These are phyloP conservation scores for Flueggea neowawraea DNA, from an alignment of 441 rosid species.

Conservation along the genomic window DNA sequence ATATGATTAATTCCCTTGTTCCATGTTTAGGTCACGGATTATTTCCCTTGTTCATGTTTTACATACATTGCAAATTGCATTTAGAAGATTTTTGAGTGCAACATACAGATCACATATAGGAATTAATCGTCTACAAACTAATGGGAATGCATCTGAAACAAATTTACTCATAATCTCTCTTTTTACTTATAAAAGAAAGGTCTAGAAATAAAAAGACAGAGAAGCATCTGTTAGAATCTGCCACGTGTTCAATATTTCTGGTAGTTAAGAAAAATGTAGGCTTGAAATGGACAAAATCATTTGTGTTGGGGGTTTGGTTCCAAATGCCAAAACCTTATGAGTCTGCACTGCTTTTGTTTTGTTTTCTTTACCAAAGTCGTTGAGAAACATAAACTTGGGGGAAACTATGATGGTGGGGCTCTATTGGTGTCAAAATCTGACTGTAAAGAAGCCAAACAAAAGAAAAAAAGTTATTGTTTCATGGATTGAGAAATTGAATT, in stretches of 20 bases:
- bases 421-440: constrained; percentile 29
- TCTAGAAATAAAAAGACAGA: too few species aligned
- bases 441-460: constrained; percentile 10
- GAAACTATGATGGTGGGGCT: background rate
- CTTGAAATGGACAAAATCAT: background rate
- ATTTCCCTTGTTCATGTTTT: too few species aligned
- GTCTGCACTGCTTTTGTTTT: constrained; percentile 3
- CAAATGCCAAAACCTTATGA: background rate
- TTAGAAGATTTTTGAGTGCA: too few species aligned
- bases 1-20: too few species aligned
- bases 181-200: too few species aligned
- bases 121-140: too few species aligned
- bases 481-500: constrained; percentile 27
- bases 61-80: too few species aligned
- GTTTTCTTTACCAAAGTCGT: constrained; percentile 19
- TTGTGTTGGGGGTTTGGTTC: constrained; percentile 11
- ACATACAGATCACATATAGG: too few species aligned
- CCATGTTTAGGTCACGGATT: too few species aligned
- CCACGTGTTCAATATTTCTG: background rate
- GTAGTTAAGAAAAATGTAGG: background rate
- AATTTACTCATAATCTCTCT: too few species aligned
- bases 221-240: background rate
- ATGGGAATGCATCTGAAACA: too few species aligned
- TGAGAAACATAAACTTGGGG: constrained; percentile 13
- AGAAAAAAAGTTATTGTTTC: constrained; percentile 11